Evolutionary conservation across 2,329 filamentous ascomycete species (phyloP).

Genomic region (Xenoacremonium recifei): DNA sequence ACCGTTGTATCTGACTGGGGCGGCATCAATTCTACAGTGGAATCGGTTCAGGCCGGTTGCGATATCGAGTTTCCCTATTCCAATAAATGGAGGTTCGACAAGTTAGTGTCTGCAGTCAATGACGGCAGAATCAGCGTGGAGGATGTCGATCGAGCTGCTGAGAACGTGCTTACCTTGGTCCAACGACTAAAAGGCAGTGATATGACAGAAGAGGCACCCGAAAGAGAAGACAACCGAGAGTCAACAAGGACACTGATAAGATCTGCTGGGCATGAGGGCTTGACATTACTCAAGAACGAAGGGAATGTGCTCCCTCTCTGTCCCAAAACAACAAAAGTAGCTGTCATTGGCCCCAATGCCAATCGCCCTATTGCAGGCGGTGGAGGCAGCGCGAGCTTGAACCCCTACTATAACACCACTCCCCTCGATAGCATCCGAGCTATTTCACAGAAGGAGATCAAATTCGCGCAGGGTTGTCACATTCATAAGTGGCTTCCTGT

Average conservation of each 20-base stretch:
- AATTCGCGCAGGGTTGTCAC: slow-evolving; percentile 45
- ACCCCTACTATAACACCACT: slow-evolving; percentile 66
- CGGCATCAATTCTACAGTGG: slow-evolving; percentile 54
- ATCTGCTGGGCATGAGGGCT: slow-evolving; percentile 58
- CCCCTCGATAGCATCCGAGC: slow-evolving; percentile 59
- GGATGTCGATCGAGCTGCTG: slow-evolving; percentile 57
- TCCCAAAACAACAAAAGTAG: slow-evolving; percentile 54
- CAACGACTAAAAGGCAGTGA: slow-evolving; percentile 61
- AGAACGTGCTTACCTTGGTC: slow-evolving; percentile 59
- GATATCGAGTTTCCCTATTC: slow-evolving; percentile 60
- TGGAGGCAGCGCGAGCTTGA: slow-evolving; percentile 65
- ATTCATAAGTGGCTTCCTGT: slow-evolving; percentile 29
- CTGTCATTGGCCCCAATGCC: slow-evolving; percentile 66
- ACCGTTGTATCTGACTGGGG: slow-evolving; percentile 60
- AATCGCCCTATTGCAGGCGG: slow-evolving; percentile 67
- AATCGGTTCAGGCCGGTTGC: slow-evolving; percentile 54
- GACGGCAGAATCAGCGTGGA: slow-evolving; percentile 45
- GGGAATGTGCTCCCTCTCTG: slow-evolving; percentile 57
- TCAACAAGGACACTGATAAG: slow-evolving; percentile 61
- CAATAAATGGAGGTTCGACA: slow-evolving; percentile 54
- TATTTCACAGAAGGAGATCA: slow-evolving; percentile 52
- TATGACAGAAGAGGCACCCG: slow-evolving; percentile 54
- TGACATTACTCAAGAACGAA: slow-evolving; percentile 65
- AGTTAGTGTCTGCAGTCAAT: slow-evolving; percentile 52
- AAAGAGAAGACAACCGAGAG: slow-evolving; percentile 54